Evolutionary conservation across 805 yeast genomes (phyloP), one percentile per base, ranked within the genome.

Genomic region (Monosporozyma solicola): DNA sequence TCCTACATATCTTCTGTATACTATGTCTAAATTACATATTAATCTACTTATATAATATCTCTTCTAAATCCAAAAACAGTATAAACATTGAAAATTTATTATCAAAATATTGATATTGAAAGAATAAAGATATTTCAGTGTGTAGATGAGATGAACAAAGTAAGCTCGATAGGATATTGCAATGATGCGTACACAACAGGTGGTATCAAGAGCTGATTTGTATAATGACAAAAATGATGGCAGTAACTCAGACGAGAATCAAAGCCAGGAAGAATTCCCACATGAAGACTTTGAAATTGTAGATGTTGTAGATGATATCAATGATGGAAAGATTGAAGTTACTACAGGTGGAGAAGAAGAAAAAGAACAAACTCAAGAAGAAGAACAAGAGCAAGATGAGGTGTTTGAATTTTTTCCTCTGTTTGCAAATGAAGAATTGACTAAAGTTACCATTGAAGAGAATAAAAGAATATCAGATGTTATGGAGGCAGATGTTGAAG

Each of bases 361-460:
- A 49, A 20, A 31, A 51, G 33, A 9, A 47, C 27, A 45, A n/a
- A 20, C 20, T 20, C 29, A 58, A 60, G 61, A 29, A 53, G 51
- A 6, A 31, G 45, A 20, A 48, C 25, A 32, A 51, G 35, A 9
- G 44, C 29, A 45, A n/a, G 54, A 53, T 3, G 68, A 62, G 6
- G 63, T 58, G 47, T 66, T 60, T 48, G 68, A 65, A 15, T 62
- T 59, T 35, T 66, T 66, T 47, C 69, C 69, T 11, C 53, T 67
- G 11, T 67, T 65, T 50, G 60, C 69, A 4, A 59, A 53, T 31
- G 57, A 50, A 8, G 59, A 57, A 25, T 51, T 67, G 39, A 62
- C 64, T 55, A 66, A 60, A 51, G 59, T 67, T 13, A 58, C 64
- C 20, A 51, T 67, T 8, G 53, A 56, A 8, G 69, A 63, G 44